phyloP scores from a whole-genome alignment of 345 rosid genomes.

The Angophora floribunda region DNA sequence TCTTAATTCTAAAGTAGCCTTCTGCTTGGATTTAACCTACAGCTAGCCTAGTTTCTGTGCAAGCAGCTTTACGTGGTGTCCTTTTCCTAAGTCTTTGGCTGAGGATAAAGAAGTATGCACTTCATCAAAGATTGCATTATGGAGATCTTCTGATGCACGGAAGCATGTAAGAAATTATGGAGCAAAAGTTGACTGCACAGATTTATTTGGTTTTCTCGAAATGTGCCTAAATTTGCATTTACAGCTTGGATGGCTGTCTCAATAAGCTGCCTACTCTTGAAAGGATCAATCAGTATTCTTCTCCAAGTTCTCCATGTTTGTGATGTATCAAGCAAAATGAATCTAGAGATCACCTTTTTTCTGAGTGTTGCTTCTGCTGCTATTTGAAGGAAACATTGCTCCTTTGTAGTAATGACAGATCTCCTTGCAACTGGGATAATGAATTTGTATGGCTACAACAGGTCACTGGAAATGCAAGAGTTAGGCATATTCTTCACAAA shows the following conservation, averaged over 20 bases:
- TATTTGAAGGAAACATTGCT: background rate
- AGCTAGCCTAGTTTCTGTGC: background rate
- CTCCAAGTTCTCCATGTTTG: background rate
- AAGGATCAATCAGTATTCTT: background rate
- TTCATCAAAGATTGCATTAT: background rate
- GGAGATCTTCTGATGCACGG: background rate
- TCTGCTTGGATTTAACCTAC: background rate
- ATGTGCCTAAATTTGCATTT: background rate
- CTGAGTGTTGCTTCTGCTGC: background rate
- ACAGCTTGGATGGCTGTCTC: background rate
- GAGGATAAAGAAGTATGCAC: background rate
- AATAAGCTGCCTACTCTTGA: background rate
- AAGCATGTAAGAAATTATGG: background rate
- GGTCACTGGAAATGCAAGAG: background rate
- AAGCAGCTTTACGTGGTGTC: background rate
- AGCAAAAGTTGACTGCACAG: background rate
- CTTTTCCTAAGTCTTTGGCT: background rate
- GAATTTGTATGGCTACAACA: background rate
- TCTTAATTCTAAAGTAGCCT: background rate
- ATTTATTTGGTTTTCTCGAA: background rate
- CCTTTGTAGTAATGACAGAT: background rate
- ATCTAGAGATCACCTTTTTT: background rate
- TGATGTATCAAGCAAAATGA: background rate
- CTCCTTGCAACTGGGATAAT: background rate
- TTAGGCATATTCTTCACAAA: background rate